Percentiles rank a stretch among this genome's conserved stretches.
phyloP scores from a whole-genome alignment of 2,329 filamentous ascomycete species.

The Trichoderma brevicompactum region DNA sequence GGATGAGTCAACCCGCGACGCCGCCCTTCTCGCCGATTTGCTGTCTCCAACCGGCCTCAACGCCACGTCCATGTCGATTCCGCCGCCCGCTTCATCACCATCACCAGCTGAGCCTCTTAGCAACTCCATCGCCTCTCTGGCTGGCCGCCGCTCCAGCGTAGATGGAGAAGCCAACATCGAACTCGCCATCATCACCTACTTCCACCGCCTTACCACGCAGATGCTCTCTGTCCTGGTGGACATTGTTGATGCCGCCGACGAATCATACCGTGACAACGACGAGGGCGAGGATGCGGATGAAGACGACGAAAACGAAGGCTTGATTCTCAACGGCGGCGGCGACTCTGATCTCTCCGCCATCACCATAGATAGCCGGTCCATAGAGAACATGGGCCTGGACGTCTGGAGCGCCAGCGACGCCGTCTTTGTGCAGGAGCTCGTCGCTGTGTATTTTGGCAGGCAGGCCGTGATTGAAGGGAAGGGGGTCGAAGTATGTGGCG shows the following conservation, averaged over 20 bases:
- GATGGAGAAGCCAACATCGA: constrained; percentile 59
- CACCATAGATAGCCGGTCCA: constrained; percentile 64
- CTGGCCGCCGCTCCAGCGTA: constrained; percentile 42
- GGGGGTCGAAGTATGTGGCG: constrained; percentile 74
- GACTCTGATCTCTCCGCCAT: constrained; percentile 50
- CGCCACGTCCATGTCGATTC: constrained; percentile 39
- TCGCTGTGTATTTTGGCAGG: constrained; percentile 68
- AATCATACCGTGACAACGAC: constrained; percentile 43
- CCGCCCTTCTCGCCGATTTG: constrained; percentile 59
- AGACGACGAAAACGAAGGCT: constrained; percentile 36
- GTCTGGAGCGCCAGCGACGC: constrained; percentile 74
- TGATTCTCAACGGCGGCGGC: constrained; percentile 34
- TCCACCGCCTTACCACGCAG: constrained; percentile 73
- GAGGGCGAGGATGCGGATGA: constrained; percentile 45
- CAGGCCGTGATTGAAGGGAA: constrained; percentile 67
- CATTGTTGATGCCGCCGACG: constrained; percentile 57
- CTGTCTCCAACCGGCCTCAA: constrained; percentile 38
- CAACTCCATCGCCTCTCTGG: constrained; percentile 53
- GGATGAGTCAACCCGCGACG: constrained; percentile 61
- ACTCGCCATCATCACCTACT: constrained; percentile 77
- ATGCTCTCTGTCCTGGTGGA: constrained; percentile 66
- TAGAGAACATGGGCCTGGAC: constrained; percentile 76
- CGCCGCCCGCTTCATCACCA: constrained; percentile 34
- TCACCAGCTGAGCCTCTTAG: constrained; percentile 43
- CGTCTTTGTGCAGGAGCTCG: constrained; percentile 67